These are phyloP conservation scores for Cinnamomum micranthum DNA, from an alignment of 164 flowering plant species.

Conservation along the genomic window DNA sequence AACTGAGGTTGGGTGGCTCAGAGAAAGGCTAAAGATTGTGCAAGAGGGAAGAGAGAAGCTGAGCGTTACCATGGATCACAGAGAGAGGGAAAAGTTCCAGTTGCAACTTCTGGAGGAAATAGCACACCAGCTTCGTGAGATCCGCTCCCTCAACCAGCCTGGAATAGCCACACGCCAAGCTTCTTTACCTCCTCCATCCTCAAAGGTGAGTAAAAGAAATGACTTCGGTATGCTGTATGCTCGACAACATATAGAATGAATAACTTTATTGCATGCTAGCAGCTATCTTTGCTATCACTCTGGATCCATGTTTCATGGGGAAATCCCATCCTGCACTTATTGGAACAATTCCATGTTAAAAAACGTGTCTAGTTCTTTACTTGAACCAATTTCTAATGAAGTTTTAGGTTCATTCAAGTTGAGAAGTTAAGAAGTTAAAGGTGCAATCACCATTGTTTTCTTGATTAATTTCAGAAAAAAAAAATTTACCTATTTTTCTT, in stretches of 20 bases:
- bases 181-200: conserved; percentile 58
- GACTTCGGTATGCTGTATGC: neutral
- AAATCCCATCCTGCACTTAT: neutral
- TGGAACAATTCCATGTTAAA: neutral
- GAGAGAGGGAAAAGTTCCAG: conserved; percentile 50
- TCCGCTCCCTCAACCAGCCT: conserved; percentile 50
- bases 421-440: too few species aligned
- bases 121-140: conserved; percentile 59
- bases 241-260: neutral
- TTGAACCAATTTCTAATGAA: too few species aligned
- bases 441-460: too few species aligned
- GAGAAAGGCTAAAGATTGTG: conserved; percentile 61
- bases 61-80: conserved; percentile 40
- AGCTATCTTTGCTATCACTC: neutral
- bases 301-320: neutral
- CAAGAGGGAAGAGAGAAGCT: conserved; percentile 79
- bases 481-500: too few species aligned
- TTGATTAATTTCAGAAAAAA: too few species aligned
- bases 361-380: too few species aligned
- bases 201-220: conserved; percentile 44
- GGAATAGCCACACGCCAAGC: conserved; percentile 45
- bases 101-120: conserved; percentile 66
- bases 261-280: neutral
- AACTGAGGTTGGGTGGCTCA: conserved; percentile 66
- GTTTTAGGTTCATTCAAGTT: too few species aligned